phyloP scores from a whole-genome alignment of 2,329 filamentous ascomycete species.

The Podosphaera aphanis region DNA sequence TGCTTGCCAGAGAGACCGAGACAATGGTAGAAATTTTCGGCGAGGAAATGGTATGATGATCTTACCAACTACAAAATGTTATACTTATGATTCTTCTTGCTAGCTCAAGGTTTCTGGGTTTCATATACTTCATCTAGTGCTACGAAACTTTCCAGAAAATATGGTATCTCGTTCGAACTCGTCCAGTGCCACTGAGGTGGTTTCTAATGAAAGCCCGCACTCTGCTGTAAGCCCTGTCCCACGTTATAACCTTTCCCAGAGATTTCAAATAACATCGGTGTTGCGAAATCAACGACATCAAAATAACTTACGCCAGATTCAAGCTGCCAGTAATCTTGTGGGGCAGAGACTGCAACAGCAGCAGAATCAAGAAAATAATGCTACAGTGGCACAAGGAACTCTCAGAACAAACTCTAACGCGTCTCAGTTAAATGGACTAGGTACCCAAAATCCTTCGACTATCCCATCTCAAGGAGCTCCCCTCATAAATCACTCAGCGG shows the following conservation, averaged over 20 bases:
- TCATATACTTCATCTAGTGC: constrained; percentile 30
- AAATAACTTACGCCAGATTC: constrained; percentile 7
- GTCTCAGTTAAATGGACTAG: constrained; percentile 1
- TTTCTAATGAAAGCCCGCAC: neutral
- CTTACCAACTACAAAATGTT: neutral
- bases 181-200: neutral
- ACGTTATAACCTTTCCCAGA: constrained; percentile 3
- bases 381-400: constrained; percentile 4
- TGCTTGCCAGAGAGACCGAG: constrained; percentile 29
- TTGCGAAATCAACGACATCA: constrained; percentile 12
- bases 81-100: neutral
- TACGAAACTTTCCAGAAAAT: constrained; percentile 19
- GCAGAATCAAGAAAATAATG: constrained; percentile 18
- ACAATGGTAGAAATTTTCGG: constrained; percentile 34
- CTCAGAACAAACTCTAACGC: neutral
- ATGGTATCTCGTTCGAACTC: neutral
- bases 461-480: neutral
- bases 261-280: constrained; percentile 9
- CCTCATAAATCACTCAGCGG: neutral
- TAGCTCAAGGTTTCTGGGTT: constrained; percentile 23
- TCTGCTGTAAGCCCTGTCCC: constrained; percentile 2
- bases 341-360: constrained; percentile 22
- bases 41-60: constrained; percentile 19
- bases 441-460: neutral
- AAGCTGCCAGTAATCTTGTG: constrained; percentile 8